Base-by-base conservation (phyloP, 768 basidiomycete genomes). In the Suillus tomentosus region DNA sequence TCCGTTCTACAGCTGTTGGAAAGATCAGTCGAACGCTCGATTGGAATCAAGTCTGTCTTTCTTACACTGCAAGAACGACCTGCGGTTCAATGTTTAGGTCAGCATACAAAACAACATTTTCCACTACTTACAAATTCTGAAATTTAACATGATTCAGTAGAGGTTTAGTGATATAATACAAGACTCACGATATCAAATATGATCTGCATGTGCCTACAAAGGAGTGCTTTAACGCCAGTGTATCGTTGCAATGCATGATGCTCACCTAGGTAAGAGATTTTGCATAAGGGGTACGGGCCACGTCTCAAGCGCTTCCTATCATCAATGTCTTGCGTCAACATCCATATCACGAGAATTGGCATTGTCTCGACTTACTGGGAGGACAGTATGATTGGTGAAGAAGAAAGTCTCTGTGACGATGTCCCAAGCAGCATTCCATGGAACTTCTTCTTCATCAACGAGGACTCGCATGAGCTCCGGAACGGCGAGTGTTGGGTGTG, bases 301-400 rank as follows among this genome's bases (percentile, higher is more conserved):
- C 77, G 93, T 97, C 81, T 93, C 91, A 27, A 92, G 77, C 1
- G 91, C 91, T 81, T 92, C 91, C 89, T 90, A 61, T 66, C 50
- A 40, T 36, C 39, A 37, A 24, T 47, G 13, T 45, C 47, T 40
- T 31, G 55, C 31, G 67, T 47, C 40, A 42, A 2, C 19, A 36
- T 2, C 14, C 62, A n/a, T 40, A 10, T n/a, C 45, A 24, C n/a
- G 11, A 66, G 45, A 27, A 45, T 2, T 19, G 45, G 3, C 5
- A 15, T 22, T 15, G 54, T 45, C 17, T 57, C 56, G 69, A 83
- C 86, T 70, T 47, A 90, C 94, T 27, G 94, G 92, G 37, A 97
- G 81, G 37, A 99, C 95, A 9, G 93, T 95, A 77, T 95, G 95
- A 75, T 96, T 97, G 11, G 95, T 98, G 80, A 95, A 99, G 77